Base-by-base conservation (phyloP, 148 eudicot genomes). In the Amaranthus hypochondriacus region DNA sequence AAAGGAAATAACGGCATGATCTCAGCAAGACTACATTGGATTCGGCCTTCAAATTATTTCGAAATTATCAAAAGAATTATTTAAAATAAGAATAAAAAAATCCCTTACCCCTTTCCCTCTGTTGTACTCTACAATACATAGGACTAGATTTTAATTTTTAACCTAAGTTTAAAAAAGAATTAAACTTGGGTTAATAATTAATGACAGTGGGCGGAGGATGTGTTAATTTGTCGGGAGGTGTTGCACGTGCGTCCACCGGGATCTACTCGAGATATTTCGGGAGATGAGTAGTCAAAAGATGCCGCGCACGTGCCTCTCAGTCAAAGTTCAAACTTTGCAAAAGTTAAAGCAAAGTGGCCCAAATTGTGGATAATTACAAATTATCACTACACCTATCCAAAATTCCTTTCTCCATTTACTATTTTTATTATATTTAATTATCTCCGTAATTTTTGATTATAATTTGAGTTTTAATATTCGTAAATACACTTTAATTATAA, bases 231-330 rank as follows among this genome's bases (percentile, higher is more conserved):
- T 80, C 83, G 83, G 76, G 42, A 54, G 72, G 54, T 65, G 69
- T 11, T 77, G 91, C 91, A 89, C 94, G 94, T 87, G 94, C 88
- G 83, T 48, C 15, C 62, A 68, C 67, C 90, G 83, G 75, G 78
- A 86, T 86, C 72, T 49, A 76, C 91, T 80, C 76, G 79, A 87
- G 84, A 79, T 80, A 63, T 82, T 83, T 75, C 76, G 67, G 70
- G 46, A 6, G 43, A 43, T 10, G 59, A 55, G 71, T 52, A 72
- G 91, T 89, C 89, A 89, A 89, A 89, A 89, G 91, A 87, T 87
- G 81, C 91, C 80, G 59, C 87, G 88, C 94, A 89, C 94, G 94
- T 89, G 94, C 72, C 79, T 63, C 61, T 39, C 60, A 60, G 91
- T 89, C 94, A 89, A 89, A 81, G 87, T 84, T 87, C 90, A 83